Conservation (phyloP, 257 asterid genomes). For the Nicotiana undulata region DNA sequence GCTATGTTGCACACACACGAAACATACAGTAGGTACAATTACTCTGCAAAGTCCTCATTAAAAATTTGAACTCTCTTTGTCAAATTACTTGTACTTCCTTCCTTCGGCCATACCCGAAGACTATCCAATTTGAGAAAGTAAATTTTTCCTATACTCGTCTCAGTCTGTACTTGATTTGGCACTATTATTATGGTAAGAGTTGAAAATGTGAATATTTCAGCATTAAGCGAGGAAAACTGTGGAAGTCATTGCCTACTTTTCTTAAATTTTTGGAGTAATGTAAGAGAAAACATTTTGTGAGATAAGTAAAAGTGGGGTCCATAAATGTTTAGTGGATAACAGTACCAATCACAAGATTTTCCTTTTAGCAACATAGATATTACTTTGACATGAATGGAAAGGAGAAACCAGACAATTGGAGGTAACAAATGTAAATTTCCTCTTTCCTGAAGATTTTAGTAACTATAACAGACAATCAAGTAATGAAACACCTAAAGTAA, state of each 20-base stretch:
- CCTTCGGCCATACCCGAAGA: background rate
- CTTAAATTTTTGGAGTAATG: background rate
- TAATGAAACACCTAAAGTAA: background rate
- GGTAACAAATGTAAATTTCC: background rate
- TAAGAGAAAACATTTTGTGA: background rate
- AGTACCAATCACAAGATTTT: background rate
- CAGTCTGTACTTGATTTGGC: conserved; percentile 1
- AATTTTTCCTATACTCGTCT: no score
- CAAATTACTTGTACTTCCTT: background rate
- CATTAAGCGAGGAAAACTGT: background rate
- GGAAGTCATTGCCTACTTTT: background rate
- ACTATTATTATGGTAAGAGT: background rate
- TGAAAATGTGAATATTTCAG: background rate
- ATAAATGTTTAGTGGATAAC: background rate
- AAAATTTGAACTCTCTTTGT: background rate
- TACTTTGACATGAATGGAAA: background rate
- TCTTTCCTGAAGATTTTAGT: background rate
- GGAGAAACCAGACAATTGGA: background rate
- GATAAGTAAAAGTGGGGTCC: background rate
- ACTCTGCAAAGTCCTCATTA: background rate
- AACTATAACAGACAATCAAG: background rate
- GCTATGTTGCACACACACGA: background rate
- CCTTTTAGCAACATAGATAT: background rate
- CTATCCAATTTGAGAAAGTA: background rate
- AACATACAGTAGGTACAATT: background rate